phyloP scores from a whole-genome alignment of 345 rosid species.

The Eucalyptus dawsonii region DNA sequence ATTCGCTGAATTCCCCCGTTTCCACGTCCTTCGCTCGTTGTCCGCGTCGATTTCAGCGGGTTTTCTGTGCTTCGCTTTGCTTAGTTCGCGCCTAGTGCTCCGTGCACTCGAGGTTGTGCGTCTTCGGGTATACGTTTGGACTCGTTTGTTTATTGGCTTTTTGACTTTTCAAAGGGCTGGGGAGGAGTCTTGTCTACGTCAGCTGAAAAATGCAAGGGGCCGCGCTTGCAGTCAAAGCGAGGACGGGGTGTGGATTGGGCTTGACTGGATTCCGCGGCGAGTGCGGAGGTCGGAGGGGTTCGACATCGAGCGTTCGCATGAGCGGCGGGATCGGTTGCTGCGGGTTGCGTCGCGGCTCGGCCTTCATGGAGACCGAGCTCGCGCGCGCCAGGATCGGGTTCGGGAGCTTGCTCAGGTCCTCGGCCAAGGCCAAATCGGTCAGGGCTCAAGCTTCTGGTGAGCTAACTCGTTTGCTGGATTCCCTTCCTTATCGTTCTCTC shows the following conservation, averaged over 20 bases:
- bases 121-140: background rate
- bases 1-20: background rate
- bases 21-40: background rate
- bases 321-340: conserved; percentile 5
- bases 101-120: background rate
- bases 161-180: background rate
- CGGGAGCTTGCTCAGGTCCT: conserved; percentile 19
- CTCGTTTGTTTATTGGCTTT: background rate
- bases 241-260: conserved; percentile 19
- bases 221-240: conserved; percentile 24
- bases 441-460: conserved; percentile 65
- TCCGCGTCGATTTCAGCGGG: background rate
- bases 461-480: background rate
- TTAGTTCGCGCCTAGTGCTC: background rate
- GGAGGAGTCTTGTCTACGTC: background rate
- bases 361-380: conserved; percentile 54
- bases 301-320: conserved; percentile 7
- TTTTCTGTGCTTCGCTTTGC: background rate
- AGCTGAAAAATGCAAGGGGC: conserved; percentile 45
- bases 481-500: background rate
- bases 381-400: conserved; percentile 28
- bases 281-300: conserved; percentile 4
- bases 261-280: background rate
- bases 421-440: conserved; percentile 46
- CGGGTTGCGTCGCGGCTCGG: conserved; percentile 18